A percentile compares a stretch with the other conserved stretches of the same genome.
Evolutionary conservation across 129 eudicot genomes (phyloP).

Genomic region (Dittrichia graveolens): DNA sequence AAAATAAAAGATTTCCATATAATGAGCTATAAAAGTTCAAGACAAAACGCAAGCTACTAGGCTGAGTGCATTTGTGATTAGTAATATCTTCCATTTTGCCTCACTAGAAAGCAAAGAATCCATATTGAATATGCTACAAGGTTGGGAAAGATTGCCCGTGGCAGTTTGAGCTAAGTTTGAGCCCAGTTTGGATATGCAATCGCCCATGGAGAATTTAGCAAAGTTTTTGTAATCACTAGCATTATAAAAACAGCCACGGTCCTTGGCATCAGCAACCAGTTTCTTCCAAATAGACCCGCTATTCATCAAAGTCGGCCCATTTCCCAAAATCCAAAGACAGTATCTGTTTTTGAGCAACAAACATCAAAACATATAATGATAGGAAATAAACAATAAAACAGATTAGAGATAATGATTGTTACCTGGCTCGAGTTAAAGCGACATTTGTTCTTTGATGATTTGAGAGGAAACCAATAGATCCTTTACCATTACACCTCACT

Average conservation of each 20-base stretch:
- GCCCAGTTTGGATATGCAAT: too few relatives aligned
- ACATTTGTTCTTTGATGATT: slow-evolving; percentile 61
- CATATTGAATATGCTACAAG: slow-evolving; percentile 30
- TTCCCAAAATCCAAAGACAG: slow-evolving; percentile 82
- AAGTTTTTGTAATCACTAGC: slow-evolving; percentile 52
- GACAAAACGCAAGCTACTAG: not conserved
- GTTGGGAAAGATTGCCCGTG: slow-evolving; percentile 37
- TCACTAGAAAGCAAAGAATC: slow-evolving; percentile 39
- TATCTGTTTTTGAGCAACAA: slow-evolving; percentile 36
- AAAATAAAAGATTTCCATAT: not conserved
- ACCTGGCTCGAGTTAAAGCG: slow-evolving; percentile 83
- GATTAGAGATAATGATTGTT: slow-evolving; percentile 7
- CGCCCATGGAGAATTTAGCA: slow-evolving; percentile 32
- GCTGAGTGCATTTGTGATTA: not conserved
- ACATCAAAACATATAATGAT: not conserved
- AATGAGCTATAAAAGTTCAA: not conserved
- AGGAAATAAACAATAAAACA: not conserved
- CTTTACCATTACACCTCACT: slow-evolving; percentile 54
- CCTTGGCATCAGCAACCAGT: slow-evolving; percentile 58
- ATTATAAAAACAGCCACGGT: slow-evolving; percentile 55
- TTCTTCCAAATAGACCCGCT: slow-evolving; percentile 70
- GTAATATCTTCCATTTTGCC: slow-evolving; percentile 59
- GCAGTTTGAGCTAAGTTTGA: slow-evolving; percentile 2
- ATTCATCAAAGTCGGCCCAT: slow-evolving; percentile 49
- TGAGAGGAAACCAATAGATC: slow-evolving; percentile 68